phyloP scores from a whole-genome alignment of 495 filamentous ascomycete genomes.

The Clavariopsis aquatica region DNA sequence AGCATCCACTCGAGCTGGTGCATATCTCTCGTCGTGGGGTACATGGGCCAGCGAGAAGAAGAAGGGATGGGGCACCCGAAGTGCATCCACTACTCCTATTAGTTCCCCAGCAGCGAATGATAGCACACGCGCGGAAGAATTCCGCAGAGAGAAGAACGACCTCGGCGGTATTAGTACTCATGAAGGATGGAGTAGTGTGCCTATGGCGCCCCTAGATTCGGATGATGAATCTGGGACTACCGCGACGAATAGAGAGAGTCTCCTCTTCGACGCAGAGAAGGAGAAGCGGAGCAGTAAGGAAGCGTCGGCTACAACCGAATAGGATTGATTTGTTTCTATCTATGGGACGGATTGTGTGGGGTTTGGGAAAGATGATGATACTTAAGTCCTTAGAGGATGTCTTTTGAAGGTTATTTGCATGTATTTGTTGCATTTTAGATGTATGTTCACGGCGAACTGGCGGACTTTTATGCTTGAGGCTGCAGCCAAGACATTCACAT shows the following conservation, averaged over 20 bases:
- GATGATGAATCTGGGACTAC: slow-evolving; percentile 12
- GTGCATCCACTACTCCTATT: background rate
- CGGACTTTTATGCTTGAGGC: no score
- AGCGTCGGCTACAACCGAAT: background rate
- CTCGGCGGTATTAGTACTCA: background rate
- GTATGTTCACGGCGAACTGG: background rate
- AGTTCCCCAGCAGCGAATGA: slow-evolving; percentile 12
- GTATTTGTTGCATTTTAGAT: background rate
- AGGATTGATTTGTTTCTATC: background rate
- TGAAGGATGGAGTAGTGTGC: background rate
- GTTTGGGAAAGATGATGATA: background rate
- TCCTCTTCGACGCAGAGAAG: slow-evolving; percentile 33
- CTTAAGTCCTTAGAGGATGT: background rate
- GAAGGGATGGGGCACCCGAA: slow-evolving; percentile 24
- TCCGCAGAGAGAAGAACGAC: slow-evolving; percentile 21
- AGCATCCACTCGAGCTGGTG: slow-evolving; percentile 72
- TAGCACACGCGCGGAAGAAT: slow-evolving; percentile 20
- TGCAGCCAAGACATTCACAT: background rate
- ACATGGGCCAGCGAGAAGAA: slow-evolving; percentile 87
- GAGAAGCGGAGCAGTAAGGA: slow-evolving; percentile 5
- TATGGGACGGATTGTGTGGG: background rate
- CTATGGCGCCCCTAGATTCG: slow-evolving; percentile 2
- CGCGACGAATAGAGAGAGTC: slow-evolving; percentile 14
- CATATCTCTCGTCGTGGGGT: slow-evolving; percentile 94
- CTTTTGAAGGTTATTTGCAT: background rate